These are phyloP conservation scores for Parvularia atlantis DNA, from an alignment of 78 protist genomes.

Conservation along the genomic window DNA sequence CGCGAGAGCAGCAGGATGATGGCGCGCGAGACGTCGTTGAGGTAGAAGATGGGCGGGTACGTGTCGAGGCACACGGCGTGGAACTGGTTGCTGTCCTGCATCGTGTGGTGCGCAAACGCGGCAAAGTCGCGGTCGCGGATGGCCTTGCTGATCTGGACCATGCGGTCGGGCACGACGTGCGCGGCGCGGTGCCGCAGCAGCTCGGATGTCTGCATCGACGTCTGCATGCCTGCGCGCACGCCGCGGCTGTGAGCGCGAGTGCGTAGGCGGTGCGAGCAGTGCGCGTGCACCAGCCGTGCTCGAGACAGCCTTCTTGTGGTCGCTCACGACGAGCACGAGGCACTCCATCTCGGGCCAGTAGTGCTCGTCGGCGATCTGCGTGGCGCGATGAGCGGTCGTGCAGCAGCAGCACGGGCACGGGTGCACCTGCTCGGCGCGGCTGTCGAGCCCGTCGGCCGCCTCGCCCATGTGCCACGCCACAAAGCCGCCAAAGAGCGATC, in stretches of 20 bases:
- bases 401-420: not conserved
- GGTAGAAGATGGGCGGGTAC: constrained; percentile 87
- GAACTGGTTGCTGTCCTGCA: constrained; percentile 78
- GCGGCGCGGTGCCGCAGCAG: constrained; percentile 45
- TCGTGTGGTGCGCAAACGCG: constrained; percentile 73
- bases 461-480: constrained; percentile 89
- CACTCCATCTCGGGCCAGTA: constrained; percentile 89
- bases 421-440: constrained; percentile 22
- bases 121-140: constrained; percentile 60
- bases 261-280: too few relatives aligned
- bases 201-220: constrained; percentile 55
- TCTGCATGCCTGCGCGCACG: constrained; percentile 95
- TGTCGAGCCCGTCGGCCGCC: constrained; percentile 57
- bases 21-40: constrained; percentile 66
- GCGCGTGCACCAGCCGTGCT: too few relatives aligned
- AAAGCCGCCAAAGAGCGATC: constrained; percentile 90
- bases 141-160: constrained; percentile 59
- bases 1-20: constrained; percentile 50
- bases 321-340: constrained; percentile 72
- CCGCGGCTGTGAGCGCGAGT: too few relatives aligned
- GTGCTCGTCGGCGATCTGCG: constrained; percentile 38
- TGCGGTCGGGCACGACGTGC: constrained; percentile 57
- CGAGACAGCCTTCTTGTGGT: constrained; percentile 73
- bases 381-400: not conserved
- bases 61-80: constrained; percentile 83